Conservation (phyloP, 768 basidiomycete genomes). For the Sporobolomyces roseus region DNA sequence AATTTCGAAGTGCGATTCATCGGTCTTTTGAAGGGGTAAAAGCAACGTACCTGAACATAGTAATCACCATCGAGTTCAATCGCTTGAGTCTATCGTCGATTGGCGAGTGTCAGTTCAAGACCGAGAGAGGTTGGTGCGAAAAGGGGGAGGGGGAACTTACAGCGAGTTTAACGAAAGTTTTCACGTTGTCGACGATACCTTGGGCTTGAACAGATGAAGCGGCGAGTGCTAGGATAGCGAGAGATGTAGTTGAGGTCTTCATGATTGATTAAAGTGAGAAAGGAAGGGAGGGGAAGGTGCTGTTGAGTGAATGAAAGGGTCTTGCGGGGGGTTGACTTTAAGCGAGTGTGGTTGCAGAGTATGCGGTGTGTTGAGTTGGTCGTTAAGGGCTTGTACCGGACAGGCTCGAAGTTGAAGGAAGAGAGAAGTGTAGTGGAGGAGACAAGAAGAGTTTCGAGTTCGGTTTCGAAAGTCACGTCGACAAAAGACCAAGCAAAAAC, state of each 20-base stretch:
- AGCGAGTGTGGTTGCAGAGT: too few relatives aligned
- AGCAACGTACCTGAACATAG: constrained; percentile 20
- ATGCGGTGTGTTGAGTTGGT: constrained; percentile 4
- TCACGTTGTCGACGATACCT: constrained; percentile 29
- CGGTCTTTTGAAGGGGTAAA: background rate
- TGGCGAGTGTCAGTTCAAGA: background rate
- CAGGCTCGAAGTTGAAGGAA: too few relatives aligned
- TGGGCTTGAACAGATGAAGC: background rate
- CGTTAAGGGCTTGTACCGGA: too few relatives aligned
- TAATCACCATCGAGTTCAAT: constrained; percentile 26
- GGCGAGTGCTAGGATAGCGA: constrained; percentile 9
- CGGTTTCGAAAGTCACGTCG: too few relatives aligned
- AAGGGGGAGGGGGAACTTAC: constrained; percentile 8
- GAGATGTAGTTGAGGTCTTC: background rate
- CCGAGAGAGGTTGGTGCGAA: background rate
- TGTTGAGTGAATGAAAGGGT: background rate
- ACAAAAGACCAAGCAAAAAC: too few relatives aligned
- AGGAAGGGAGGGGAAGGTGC: background rate
- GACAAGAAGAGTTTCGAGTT: too few relatives aligned
- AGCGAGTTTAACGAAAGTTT: constrained; percentile 10
- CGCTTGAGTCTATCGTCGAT: constrained; percentile 5
- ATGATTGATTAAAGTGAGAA: background rate
- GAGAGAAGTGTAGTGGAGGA: too few relatives aligned
- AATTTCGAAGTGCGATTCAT: background rate
- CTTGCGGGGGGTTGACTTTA: too few relatives aligned